phyloP scores from a whole-genome alignment of 2,329 filamentous ascomycete species.

The Cytospora piceicola region DNA sequence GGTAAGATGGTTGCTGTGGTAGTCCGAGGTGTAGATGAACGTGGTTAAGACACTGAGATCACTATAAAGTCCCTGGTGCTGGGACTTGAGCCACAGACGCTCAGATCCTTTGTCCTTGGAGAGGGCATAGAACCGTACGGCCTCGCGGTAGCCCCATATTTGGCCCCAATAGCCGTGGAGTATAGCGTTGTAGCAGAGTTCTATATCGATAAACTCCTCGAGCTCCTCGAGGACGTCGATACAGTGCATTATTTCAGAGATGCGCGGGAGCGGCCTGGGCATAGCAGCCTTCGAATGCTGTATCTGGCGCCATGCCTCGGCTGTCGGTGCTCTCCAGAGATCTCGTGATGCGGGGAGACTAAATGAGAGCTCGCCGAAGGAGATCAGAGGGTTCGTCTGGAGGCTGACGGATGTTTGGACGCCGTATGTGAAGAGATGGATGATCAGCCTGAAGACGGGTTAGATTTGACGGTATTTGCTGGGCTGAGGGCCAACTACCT shows the following conservation, averaged over 20 bases:
- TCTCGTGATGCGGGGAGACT: conserved; percentile 35
- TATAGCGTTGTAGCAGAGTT: conserved; percentile 38
- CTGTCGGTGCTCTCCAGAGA: conserved; percentile 36
- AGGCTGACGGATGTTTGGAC: conserved; percentile 35
- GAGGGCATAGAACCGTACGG: conserved; percentile 36
- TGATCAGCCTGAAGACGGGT: conserved; percentile 32
- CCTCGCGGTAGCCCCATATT: conserved; percentile 39
- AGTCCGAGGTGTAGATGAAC: conserved; percentile 28
- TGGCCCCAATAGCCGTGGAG: conserved; percentile 41
- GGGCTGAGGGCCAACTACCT: conserved; percentile 28
- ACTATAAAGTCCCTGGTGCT: conserved; percentile 39
- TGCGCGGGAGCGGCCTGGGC: conserved; percentile 32
- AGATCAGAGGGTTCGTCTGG: conserved; percentile 35
- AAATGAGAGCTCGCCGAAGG: conserved; percentile 36
- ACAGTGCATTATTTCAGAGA: conserved; percentile 35
- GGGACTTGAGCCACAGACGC: conserved; percentile 38
- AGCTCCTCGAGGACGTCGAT: conserved; percentile 33
- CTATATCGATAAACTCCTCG: conserved; percentile 37
- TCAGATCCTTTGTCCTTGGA: conserved; percentile 31
- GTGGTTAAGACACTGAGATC: conserved; percentile 37
- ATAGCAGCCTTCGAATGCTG: conserved; percentile 34
- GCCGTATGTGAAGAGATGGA: conserved; percentile 37
- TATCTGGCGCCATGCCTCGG: conserved; percentile 35
- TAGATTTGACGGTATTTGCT: background rate
- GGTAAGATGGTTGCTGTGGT: conserved; percentile 32